A percentile compares a stretch with the other conserved stretches of the same genome.
Conservation (phyloP, 2,329 filamentous ascomycete genomes). For the Fusarium annulatum region DNA sequence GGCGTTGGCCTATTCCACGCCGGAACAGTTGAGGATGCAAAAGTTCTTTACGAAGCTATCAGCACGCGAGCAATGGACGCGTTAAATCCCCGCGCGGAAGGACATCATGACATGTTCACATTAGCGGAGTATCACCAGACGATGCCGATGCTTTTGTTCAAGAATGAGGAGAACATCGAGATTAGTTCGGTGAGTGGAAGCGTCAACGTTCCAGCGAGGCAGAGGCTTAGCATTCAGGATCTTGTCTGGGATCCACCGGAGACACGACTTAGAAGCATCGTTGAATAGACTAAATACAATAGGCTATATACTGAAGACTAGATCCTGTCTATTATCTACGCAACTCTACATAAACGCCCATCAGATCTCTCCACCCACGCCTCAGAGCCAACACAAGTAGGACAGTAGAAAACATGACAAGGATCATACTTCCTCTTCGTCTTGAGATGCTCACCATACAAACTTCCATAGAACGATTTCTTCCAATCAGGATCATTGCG, state of each 20-base stretch:
- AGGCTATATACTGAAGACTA: background rate
- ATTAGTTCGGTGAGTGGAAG: background rate
- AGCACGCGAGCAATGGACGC: constrained; percentile 11
- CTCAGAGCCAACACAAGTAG: constrained; percentile 31
- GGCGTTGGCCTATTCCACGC: constrained; percentile 12
- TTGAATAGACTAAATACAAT: background rate
- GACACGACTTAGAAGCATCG: background rate
- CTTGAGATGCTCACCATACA: constrained; percentile 7
- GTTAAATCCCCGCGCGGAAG: rapidly evolving
- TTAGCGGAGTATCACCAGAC: rapidly evolving
- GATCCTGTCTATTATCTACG: background rate
- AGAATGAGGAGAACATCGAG: background rate
- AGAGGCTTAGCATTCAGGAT: background rate
- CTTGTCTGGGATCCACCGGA: constrained; percentile 17
- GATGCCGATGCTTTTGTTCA: background rate
- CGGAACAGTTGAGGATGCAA: background rate
- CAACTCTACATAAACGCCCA: constrained; percentile 15
- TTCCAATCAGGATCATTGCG: constrained; percentile 28
- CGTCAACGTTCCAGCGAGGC: background rate
- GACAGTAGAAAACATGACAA: constrained; percentile 26
- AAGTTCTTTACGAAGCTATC: background rate
- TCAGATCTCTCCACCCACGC: constrained; percentile 12
- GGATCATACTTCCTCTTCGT: constrained; percentile 32
- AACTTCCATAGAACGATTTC: constrained; percentile 6
- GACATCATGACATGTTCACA: rapidly evolving